A percentile compares a stretch with the other conserved stretches of the same genome.
Conservation (phyloP, 2,329 filamentous ascomycete species). For the Dactylellina cionopaga region DNA sequence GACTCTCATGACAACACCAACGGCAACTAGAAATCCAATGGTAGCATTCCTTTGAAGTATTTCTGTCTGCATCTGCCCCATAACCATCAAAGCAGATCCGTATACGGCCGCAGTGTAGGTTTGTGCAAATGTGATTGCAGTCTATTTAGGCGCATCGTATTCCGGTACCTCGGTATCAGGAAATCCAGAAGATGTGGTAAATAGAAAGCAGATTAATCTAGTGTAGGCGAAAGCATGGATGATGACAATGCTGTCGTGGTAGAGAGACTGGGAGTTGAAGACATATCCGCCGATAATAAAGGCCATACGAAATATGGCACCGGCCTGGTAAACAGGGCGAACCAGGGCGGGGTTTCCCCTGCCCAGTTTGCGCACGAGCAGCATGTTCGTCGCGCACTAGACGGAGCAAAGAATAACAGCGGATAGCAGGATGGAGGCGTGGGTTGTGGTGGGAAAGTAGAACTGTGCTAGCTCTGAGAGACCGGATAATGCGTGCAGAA, state of each 20-base stretch:
- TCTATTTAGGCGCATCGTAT: background rate
- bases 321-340: constrained; percentile 37
- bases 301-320: constrained; percentile 14
- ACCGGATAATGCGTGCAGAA: constrained; percentile 26
- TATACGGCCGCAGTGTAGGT: constrained; percentile 33
- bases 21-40: constrained; percentile 4
- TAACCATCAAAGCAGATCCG: constrained; percentile 19
- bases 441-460: constrained; percentile 5
- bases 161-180: constrained; percentile 17
- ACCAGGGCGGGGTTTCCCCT: constrained; percentile 26
- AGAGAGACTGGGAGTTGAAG: constrained; percentile 3
- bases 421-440: background rate
- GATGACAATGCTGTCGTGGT: constrained; percentile 29
- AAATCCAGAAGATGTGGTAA: constrained; percentile 14
- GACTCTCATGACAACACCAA: constrained; percentile 13
- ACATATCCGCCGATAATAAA: constrained; percentile 12
- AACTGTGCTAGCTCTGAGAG: constrained; percentile 21
- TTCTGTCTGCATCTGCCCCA: constrained; percentile 23
- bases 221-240: constrained; percentile 40
- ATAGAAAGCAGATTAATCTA: constrained; percentile 27
- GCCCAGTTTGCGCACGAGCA: constrained; percentile 20
- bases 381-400: constrained; percentile 30
- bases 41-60: background rate
- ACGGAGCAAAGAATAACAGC: constrained; percentile 16
- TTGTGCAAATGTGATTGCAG: constrained; percentile 10